Evolutionary conservation across 176 grass and related monocot genomes (phyloP), one percentile per base, ranked within the genome.

Genomic region (Carex myosuroides): DNA sequence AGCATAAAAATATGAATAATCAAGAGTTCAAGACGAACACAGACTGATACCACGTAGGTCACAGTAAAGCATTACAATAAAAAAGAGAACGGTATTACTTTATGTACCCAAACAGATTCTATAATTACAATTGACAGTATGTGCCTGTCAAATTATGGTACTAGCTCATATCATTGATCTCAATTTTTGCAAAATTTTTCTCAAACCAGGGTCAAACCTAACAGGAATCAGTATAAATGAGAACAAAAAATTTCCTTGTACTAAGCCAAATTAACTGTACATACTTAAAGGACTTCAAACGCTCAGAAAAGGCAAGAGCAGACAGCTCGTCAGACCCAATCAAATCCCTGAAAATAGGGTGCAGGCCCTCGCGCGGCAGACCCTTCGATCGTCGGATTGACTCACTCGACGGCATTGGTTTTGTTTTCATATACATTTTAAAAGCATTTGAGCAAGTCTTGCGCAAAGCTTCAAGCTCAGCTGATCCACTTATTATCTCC

Each of bases 401-500:
- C 82, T 99, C 93, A 70, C 85, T 92, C 12, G 96, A 95, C 69
- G 96, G 96, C 70, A 81, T 82, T 55, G 91, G 80, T 57, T 94
- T 92, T 60, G 91, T 93, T 70, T 93, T 98, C 42, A 88, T 83
- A 86, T 99, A 99, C 46, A 95, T 81, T 2, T 70, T 85, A 71
- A 98, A 99, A 82, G 96, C 93, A 95, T 99, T 99, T 81, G 86
- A 63, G 75, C 91, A 95, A 39, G 93, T 89, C 59, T 90, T 95
- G 82, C 87, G 88, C 88, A 95, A 86, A 20, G 89, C 83, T 75
- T 83, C 44, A 54, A 95, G 82, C 64, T 99, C 89, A 0, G 89
- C 65, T 16, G 71, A 93, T 69, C 85, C 90, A 83, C 86, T 85
- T 62, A 95, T 90, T 60, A 93, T 79, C 88, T 92, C 96, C 86